Base-by-base conservation (phyloP, 495 filamentous ascomycete genomes). In the Podospora appendiculata region DNA sequence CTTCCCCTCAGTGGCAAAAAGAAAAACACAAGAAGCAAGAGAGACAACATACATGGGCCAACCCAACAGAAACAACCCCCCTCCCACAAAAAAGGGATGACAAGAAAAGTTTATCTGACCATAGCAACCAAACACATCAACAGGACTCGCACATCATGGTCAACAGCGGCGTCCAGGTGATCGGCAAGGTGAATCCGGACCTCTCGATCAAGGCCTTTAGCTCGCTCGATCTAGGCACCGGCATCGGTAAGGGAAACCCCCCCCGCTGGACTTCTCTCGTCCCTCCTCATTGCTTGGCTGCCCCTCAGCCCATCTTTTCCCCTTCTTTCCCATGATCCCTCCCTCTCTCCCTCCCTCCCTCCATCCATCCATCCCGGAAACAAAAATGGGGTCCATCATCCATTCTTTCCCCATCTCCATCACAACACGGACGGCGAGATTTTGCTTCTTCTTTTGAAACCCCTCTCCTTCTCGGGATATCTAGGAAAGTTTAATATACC, bases 161-260 rank as follows among this genome's bases (percentile, higher is more conserved):
- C 64, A 85, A 87, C 47, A 89, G 88, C 66, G 80, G 87, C 42
- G 84, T 87, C 14, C 94, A 98, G 70, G 71, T 98, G 53, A 85
- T 97, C 41, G 94, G 90, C 48, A 96, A 93, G 69, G 91, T 98
- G 50, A 84, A 90, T 57, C 73, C 75, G 57, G 90, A 94, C 60
- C 70, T 93, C 40, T 81, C 79, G 13, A 67, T 98, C 43, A 85
- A 85, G 58, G 85, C 89, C 39, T 71, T 94, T 43, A 85, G 75
- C 42, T 81, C 84, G 11, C 81, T 79, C 48, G 92, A 97, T 69
- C 87, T 94, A 67, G 92, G 92, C 25, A 79, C 58, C 11, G 73
- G 78, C 56, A 77, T 89, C 48, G 82, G 85, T 88, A 75, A 54
- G 79, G 70, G 5, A 32, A 38, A 13, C 36, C 36, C 36, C 36